phyloP scores from a whole-genome alignment of 2,329 filamentous ascomycete genomes.

The Diaporthe ilicicola region DNA sequence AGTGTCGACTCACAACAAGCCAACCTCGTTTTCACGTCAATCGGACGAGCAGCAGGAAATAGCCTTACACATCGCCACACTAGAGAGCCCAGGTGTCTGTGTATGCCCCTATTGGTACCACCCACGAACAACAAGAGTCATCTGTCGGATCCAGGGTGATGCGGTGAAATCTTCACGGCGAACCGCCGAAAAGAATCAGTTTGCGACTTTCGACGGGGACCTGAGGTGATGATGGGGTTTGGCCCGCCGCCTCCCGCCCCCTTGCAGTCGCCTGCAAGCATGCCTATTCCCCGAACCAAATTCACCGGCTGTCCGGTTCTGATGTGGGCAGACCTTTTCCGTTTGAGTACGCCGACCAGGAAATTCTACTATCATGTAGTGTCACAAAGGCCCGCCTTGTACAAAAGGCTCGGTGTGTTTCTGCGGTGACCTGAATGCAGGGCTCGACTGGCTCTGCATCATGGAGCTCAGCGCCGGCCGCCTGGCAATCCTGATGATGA shows the following conservation, averaged over 20 bases:
- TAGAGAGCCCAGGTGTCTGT: not conserved
- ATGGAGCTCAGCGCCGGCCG: conserved; percentile 6
- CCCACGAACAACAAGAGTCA: not conserved
- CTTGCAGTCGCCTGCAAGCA: not conserved
- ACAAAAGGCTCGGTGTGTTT: conserved; percentile 16
- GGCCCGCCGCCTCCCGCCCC: not conserved
- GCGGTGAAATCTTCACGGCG: not conserved
- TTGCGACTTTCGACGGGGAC: conserved; percentile 6
- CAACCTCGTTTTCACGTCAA: not conserved
- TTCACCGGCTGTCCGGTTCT: conserved; percentile 16
- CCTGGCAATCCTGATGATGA: conserved; percentile 18
- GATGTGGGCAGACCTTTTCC: conserved; percentile 8
- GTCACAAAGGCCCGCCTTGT: not conserved
- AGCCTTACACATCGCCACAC: not conserved
- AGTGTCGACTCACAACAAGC: conserved; percentile 14
- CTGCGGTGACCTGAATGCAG: conserved; percentile 2
- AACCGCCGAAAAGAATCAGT: conserved; percentile 5
- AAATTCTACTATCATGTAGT: not conserved
- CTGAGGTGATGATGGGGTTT: not conserved
- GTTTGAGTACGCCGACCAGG: not conserved
- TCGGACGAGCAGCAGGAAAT: not conserved
- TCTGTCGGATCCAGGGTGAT: not conserved
- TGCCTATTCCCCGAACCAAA: not conserved
- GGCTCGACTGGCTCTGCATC: not conserved
- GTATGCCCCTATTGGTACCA: not conserved